These are phyloP conservation scores for Phallus indusiatus DNA, from an alignment of 768 basidiomycete species.

Conservation along the genomic window DNA sequence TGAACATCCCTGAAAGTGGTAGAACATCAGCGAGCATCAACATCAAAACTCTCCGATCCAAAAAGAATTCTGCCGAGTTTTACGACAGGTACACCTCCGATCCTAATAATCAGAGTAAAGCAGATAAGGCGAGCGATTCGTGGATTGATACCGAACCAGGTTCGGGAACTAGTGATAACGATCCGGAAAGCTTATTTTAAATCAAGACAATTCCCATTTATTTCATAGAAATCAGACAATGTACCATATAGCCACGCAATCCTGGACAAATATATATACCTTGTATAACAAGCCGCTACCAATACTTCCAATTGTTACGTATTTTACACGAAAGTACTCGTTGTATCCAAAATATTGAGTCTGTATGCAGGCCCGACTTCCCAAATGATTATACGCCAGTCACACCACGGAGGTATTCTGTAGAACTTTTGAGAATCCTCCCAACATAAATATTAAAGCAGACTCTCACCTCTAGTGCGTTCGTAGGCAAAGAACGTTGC, in stretches of 20 bases:
- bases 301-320: background rate
- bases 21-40: background rate
- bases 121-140: background rate
- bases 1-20: background rate
- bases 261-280: background rate
- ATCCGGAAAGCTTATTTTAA: background rate
- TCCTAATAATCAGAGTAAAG: background rate
- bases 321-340: too few species aligned
- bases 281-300: background rate
- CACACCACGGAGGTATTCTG: background rate
- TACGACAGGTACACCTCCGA: background rate
- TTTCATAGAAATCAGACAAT: too few species aligned
- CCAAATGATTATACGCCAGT: slow-evolving; percentile 4
- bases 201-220: too few species aligned
- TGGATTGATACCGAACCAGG: slow-evolving; percentile 6
- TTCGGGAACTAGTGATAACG: background rate
- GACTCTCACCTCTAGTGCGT: slow-evolving; percentile 41
- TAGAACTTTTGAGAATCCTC: background rate
- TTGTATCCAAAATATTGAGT: too few species aligned
- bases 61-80: background rate
- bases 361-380: background rate
- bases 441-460: background rate
- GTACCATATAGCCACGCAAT: background rate
- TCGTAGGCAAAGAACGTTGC: slow-evolving; percentile 89
- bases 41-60: background rate